Evolutionary conservation across 805 yeast genomes (phyloP).

Genomic region (Phaffomyces opuntiae): DNA sequence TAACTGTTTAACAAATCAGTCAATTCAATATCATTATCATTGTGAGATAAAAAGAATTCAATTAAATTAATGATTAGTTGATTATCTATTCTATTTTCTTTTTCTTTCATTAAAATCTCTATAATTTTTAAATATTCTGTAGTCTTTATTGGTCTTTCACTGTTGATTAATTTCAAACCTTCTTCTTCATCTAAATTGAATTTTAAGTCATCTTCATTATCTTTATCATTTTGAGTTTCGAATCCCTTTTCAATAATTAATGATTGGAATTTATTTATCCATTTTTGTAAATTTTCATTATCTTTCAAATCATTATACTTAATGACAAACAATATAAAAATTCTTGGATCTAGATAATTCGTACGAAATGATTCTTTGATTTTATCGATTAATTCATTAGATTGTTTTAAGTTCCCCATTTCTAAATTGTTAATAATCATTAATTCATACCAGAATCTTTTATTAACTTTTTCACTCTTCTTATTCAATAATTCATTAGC

Average conservation of each 20-base stretch:
- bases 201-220: slow-evolving; percentile 3
- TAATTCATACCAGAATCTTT: slow-evolving; percentile 48
- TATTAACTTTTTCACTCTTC: slow-evolving; percentile 29
- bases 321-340: slow-evolving; percentile 29
- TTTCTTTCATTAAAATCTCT: slow-evolving; percentile 17
- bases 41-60: slow-evolving; percentile 17
- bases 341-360: slow-evolving; percentile 31
- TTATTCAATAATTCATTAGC: slow-evolving; percentile 34
- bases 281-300: slow-evolving; percentile 23
- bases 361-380: slow-evolving; percentile 23
- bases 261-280: slow-evolving; percentile 25
- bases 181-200: slow-evolving; percentile 20
- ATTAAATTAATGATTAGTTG: slow-evolving; percentile 15
- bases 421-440: slow-evolving; percentile 37
- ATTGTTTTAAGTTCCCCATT: slow-evolving; percentile 27
- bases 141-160: slow-evolving; percentile 20
- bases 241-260: slow-evolving; percentile 18
- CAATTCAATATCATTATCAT: background rate
- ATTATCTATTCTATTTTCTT: background rate
- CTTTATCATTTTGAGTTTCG: background rate
- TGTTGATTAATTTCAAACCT: slow-evolving; percentile 25
- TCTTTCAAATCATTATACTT: slow-evolving; percentile 24
- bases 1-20: background rate
- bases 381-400: slow-evolving; percentile 27
- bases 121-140: slow-evolving; percentile 23